Conservation (phyloP, 2,329 filamentous ascomycete genomes). For the Ciborinia camelliae region DNA sequence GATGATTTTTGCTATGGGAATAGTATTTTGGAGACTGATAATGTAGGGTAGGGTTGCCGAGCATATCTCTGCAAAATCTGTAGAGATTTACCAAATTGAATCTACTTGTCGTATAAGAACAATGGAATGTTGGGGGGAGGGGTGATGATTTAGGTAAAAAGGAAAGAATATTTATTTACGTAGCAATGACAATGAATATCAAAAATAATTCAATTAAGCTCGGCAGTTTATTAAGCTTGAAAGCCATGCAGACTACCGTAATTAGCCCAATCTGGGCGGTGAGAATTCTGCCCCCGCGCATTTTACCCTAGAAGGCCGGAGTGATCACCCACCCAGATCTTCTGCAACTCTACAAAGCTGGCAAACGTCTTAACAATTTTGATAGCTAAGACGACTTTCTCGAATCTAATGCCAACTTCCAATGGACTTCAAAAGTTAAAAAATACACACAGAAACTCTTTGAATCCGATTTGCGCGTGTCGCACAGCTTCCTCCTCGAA, state of each 20-base stretch:
- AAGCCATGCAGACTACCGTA: slow-evolving; percentile 5
- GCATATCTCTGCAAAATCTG: neutral
- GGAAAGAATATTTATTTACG: neutral
- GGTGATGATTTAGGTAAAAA: no score
- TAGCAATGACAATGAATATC: neutral
- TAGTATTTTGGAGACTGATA: neutral
- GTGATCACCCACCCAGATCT: slow-evolving; percentile 20
- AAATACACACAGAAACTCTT: slow-evolving; percentile 19
- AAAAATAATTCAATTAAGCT: slow-evolving; percentile 4
- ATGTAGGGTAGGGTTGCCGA: neutral
- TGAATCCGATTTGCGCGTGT: slow-evolving; percentile 24
- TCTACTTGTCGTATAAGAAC: no score
- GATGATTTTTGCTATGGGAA: neutral
- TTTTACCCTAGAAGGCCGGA: slow-evolving; percentile 15
- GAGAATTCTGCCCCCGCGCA: slow-evolving; percentile 16
- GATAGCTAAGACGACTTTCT: neutral
- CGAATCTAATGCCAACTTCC: slow-evolving; percentile 19
- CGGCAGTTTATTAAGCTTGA: slow-evolving; percentile 11
- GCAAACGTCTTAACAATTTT: slow-evolving; percentile 13
- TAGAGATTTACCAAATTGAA: neutral
- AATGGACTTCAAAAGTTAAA: slow-evolving; percentile 28
- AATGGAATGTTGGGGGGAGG: neutral
- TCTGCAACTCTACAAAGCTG: slow-evolving; percentile 13
- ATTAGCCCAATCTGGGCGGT: slow-evolving; percentile 8
- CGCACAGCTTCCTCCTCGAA: slow-evolving; percentile 26